Evolutionary conservation across 148 eudicot genomes (phyloP).

Genomic region (Beta vulgaris): DNA sequence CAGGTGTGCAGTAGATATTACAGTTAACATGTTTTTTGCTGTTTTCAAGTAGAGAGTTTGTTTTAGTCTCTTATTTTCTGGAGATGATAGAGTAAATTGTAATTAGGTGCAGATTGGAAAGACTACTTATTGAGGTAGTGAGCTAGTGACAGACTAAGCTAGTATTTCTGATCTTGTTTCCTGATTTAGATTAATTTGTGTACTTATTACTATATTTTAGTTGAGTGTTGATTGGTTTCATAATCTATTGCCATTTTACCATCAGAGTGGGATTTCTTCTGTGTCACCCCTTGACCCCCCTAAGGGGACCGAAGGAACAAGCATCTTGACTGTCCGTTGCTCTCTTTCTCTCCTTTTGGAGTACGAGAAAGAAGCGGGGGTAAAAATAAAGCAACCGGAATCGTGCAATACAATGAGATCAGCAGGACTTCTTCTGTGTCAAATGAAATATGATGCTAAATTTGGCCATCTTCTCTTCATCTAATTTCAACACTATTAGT

Average conservation of each 20-base stretch:
- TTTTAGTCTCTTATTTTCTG: not conserved
- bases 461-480: too few relatives aligned
- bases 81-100: not conserved
- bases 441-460: too few relatives aligned
- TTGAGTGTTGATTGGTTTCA: not conserved
- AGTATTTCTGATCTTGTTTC: not conserved
- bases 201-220: not conserved
- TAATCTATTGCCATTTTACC: not conserved
- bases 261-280: not conserved
- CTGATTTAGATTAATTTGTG: not conserved
- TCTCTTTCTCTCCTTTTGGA: too few relatives aligned
- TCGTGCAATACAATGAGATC: too few relatives aligned
- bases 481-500: too few relatives aligned
- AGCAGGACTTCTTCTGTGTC: too few relatives aligned
- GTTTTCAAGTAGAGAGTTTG: not conserved
- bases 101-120: not conserved
- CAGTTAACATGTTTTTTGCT: not conserved
- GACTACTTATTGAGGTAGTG: conserved; percentile 3
- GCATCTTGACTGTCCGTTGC: too few relatives aligned
- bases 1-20: not conserved
- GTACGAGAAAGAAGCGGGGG: too few relatives aligned
- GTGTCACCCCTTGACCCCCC: too few relatives aligned
- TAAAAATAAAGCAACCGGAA: too few relatives aligned
- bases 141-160: conserved; percentile 1
- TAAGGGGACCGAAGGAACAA: too few relatives aligned